A percentile compares a stretch with the other conserved stretches of the same genome.
These are phyloP conservation scores for Lactifluus subvellereus DNA, from an alignment of 768 basidiomycete genomes.

Conservation along the genomic window DNA sequence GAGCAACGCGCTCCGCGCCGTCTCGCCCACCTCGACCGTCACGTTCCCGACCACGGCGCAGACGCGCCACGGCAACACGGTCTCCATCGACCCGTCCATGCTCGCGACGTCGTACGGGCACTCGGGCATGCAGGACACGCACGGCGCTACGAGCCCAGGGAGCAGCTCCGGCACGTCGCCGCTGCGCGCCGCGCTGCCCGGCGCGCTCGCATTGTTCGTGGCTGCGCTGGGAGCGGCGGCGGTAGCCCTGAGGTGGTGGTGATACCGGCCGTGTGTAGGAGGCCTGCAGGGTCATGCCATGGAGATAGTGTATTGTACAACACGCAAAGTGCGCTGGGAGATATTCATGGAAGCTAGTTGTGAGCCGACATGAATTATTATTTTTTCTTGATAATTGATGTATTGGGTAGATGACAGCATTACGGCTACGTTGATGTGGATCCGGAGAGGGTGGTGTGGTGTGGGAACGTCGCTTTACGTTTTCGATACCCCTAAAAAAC, in stretches of 20 bases:
- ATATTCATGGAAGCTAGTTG: too few species aligned
- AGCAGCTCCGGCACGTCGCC: not conserved
- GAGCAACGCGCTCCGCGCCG: slow-evolving; percentile 35
- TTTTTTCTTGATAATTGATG: too few species aligned
- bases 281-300: too few species aligned
- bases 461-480: too few species aligned
- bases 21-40: slow-evolving; percentile 38
- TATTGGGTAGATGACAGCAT: too few species aligned
- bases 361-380: too few species aligned
- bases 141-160: slow-evolving; percentile 34
- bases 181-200: not conserved
- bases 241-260: not conserved
- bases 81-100: slow-evolving; percentile 46
- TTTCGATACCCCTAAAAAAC: too few species aligned
- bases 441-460: too few species aligned
- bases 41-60: slow-evolving; percentile 43
- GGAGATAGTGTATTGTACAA: too few species aligned
- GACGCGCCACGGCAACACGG: slow-evolving; percentile 49
- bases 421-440: too few species aligned
- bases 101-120: slow-evolving; percentile 62
- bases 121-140: slow-evolving; percentile 29
- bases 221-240: slow-evolving; percentile 1
- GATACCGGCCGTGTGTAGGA: not conserved
- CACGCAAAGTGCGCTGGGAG: too few species aligned
- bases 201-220: not conserved